Conservation (phyloP, 1,139 yeast species). For the Taphrina pruni region DNA sequence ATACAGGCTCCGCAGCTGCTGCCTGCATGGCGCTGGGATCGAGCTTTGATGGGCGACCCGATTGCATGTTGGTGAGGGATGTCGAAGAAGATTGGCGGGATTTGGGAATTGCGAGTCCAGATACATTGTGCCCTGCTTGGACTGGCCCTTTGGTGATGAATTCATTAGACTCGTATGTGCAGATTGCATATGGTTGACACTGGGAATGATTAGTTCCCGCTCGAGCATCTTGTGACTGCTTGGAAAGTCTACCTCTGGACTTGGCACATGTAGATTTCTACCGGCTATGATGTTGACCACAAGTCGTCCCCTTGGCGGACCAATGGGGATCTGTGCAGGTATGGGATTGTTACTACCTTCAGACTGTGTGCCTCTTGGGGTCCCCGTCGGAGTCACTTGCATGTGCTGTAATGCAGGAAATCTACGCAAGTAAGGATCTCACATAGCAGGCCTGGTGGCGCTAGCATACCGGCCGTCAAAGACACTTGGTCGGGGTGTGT, state of each 20-base stretch:
- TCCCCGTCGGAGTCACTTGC: conserved; percentile 38
- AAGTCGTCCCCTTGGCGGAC: conserved; percentile 64
- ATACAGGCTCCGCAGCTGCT: conserved; percentile 68
- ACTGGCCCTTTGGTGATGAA: conserved; percentile 79
- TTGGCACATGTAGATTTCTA: conserved; percentile 63
- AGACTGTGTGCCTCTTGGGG: conserved; percentile 35
- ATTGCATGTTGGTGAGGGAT: conserved; percentile 48
- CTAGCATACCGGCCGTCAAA: conserved; percentile 36
- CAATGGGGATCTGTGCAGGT: conserved; percentile 43
- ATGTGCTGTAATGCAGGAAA: conserved; percentile 36
- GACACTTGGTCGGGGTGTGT: conserved; percentile 36
- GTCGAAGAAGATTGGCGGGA: conserved; percentile 45
- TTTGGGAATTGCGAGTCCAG: conserved; percentile 42
- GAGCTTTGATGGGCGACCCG: conserved; percentile 42
- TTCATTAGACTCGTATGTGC: conserved; percentile 91
- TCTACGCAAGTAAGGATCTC: background rate
- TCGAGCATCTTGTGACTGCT: background rate
- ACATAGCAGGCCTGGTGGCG: no score
- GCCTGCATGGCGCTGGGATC: conserved; percentile 45
- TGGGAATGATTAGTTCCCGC: conserved; percentile 4
- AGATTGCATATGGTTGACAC: conserved; percentile 67
- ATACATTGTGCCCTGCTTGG: conserved; percentile 27
- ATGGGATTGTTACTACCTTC: conserved; percentile 29
- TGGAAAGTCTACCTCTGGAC: conserved; percentile 65
- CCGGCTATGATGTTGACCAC: conserved; percentile 84